phyloP scores from a whole-genome alignment of 31 red algal species.

The Endocladia muricata region DNA sequence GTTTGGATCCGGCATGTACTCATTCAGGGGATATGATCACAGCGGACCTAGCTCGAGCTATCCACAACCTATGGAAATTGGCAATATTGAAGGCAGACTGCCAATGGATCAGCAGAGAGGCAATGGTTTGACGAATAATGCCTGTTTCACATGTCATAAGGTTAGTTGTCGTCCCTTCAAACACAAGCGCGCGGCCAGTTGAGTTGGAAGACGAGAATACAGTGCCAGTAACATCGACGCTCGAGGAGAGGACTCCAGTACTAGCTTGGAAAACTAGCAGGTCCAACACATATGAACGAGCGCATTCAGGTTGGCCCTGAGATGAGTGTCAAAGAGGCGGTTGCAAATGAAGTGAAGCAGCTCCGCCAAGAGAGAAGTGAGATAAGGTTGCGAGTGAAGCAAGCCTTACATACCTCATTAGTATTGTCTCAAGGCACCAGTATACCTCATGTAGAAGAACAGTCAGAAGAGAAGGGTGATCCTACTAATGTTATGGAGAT shows the following conservation, averaged over 20 bases:
- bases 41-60: not conserved
- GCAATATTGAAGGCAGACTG: conserved; percentile 10
- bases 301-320: conserved; percentile 35
- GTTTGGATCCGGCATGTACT: conserved; percentile 10
- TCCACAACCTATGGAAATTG: conserved; percentile 5
- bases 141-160: conserved; percentile 37
- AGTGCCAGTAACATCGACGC: not conserved
- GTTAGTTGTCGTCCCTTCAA: conserved; percentile 27
- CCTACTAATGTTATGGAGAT: too few species aligned
- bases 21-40: not conserved
- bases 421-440: too few species aligned
- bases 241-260: not conserved
- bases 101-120: not conserved
- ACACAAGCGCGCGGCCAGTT: not conserved
- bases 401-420: too few species aligned
- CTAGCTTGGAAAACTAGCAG: conserved; percentile 17
- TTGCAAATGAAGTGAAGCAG: not conserved
- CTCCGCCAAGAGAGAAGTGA: not conserved
- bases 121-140: conserved; percentile 9
- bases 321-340: not conserved
- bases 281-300: conserved; percentile 20
- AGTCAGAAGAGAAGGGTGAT: not conserved
- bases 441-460: not conserved
- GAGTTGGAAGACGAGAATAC: not conserved
- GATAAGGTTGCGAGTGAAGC: not conserved